Evolutionary conservation across 768 basidiomycete species (phyloP).

Genomic region (Hygrocybe coccinea): DNA sequence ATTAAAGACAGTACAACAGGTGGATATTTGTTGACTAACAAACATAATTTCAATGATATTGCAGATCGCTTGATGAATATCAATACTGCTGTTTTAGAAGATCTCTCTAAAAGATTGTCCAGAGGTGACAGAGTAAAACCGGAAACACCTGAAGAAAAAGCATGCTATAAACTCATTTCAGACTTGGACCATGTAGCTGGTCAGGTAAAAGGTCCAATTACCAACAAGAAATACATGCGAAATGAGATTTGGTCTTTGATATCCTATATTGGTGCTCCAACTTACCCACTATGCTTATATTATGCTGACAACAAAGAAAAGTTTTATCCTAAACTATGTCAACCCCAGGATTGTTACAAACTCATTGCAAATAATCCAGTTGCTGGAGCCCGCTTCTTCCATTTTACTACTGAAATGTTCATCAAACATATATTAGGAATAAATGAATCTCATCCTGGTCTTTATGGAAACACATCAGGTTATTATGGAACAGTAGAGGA

Average conservation of each 20-base stretch:
- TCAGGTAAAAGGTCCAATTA: slow-evolving; percentile 27
- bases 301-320: slow-evolving; percentile 19
- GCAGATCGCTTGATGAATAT: slow-evolving; percentile 17
- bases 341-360: slow-evolving; percentile 16
- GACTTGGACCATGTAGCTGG: slow-evolving; percentile 34
- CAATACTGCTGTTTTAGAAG: slow-evolving; percentile 17
- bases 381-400: slow-evolving; percentile 27
- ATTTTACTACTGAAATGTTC: slow-evolving; percentile 21
- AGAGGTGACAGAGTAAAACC: slow-evolving; percentile 23
- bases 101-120: slow-evolving; percentile 18
- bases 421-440: slow-evolving; percentile 24
- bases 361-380: slow-evolving; percentile 26
- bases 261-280: slow-evolving; percentile 18
- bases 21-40: slow-evolving; percentile 27
- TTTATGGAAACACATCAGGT: slow-evolving; percentile 27
- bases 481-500: slow-evolving; percentile 34
- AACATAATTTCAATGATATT: slow-evolving; percentile 23
- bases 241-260: slow-evolving; percentile 25
- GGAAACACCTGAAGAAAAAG: slow-evolving; percentile 29
- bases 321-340: slow-evolving; percentile 12
- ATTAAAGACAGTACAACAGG: slow-evolving; percentile 25
- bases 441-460: slow-evolving; percentile 13
- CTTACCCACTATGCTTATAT: slow-evolving; percentile 32
- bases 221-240: slow-evolving; percentile 19
- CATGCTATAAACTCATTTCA: slow-evolving; percentile 31